phyloP scores from a whole-genome alignment of 208 protist species.

The Wallacemonas sp. region DNA sequence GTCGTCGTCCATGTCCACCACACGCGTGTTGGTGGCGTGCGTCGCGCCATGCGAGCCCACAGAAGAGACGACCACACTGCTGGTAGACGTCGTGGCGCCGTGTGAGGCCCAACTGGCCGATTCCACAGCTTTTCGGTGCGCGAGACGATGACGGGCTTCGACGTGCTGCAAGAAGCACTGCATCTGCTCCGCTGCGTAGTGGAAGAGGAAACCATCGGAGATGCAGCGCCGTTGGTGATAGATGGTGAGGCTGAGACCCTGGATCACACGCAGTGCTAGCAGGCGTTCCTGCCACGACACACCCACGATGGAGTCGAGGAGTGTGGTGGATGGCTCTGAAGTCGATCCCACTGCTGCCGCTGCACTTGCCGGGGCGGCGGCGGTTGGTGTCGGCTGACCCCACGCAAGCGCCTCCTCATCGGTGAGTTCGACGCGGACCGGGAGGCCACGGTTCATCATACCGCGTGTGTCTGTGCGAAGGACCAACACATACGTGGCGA shows the following conservation, averaged over 20 bases:
- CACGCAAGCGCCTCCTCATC: constrained; percentile 38
- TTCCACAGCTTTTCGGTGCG: constrained; percentile 8
- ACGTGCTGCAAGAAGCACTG: constrained; percentile 85
- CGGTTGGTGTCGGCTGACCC: neutral
- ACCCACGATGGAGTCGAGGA: constrained; percentile 42
- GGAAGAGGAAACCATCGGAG: constrained; percentile 66
- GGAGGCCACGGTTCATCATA: constrained; percentile 26
- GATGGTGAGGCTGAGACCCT: constrained; percentile 71
- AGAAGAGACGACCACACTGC: too few relatives aligned
- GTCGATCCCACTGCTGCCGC: too few relatives aligned
- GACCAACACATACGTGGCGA: constrained; percentile 6
- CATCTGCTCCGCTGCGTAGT: constrained; percentile 77
- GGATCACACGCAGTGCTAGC: constrained; percentile 78
- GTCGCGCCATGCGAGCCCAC: too few relatives aligned
- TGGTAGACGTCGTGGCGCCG: too few relatives aligned
- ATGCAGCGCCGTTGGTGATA: constrained; percentile 75
- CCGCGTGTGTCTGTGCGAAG: constrained; percentile 23
- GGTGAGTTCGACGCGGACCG: constrained; percentile 23
- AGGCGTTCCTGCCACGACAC: constrained; percentile 87
- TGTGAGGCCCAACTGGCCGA: too few relatives aligned
- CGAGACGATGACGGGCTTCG: constrained; percentile 29
- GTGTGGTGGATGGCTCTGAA: constrained; percentile 18
- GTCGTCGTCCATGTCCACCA: constrained; percentile 39
- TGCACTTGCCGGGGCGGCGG: neutral
- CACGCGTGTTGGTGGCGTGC: neutral